A percentile compares a stretch with the other conserved stretches of the same genome.
These are phyloP conservation scores for Mycena maculata DNA, from an alignment of 768 basidiomycete species.

Conservation along the genomic window DNA sequence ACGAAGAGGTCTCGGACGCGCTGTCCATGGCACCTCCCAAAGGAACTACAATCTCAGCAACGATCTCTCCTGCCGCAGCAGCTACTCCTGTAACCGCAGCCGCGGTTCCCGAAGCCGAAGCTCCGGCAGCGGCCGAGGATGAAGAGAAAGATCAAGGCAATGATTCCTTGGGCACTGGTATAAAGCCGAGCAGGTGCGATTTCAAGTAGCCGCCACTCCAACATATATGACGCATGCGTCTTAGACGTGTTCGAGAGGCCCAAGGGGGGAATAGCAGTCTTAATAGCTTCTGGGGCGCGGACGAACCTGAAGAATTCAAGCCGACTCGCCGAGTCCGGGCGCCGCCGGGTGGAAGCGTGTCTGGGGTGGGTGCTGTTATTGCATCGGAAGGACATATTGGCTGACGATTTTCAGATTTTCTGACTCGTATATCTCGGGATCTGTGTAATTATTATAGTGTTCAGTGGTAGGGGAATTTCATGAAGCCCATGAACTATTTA, in stretches of 20 bases:
- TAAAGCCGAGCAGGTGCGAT: conserved; percentile 62
- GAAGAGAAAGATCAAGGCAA: conserved; percentile 38
- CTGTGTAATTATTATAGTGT: too few species aligned
- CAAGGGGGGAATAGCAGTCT: conserved; percentile 60
- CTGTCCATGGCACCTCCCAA: conserved; percentile 66
- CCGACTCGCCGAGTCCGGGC: conserved; percentile 82
- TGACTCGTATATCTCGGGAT: too few species aligned
- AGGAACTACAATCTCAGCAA: too few species aligned
- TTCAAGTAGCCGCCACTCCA: not conserved
- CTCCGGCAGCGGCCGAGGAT: conserved; percentile 30
- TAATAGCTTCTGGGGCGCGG: conserved; percentile 60
- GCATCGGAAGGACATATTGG: too few species aligned
- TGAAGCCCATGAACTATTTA: too few species aligned
- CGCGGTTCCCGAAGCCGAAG: conserved; percentile 1
- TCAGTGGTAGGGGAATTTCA: too few species aligned
- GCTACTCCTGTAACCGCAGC: conserved; percentile 3
- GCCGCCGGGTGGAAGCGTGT: too few species aligned
- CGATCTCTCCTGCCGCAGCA: too few species aligned
- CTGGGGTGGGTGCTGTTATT: too few species aligned
- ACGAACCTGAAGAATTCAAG: conserved; percentile 63
- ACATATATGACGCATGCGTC: not conserved
- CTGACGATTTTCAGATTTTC: too few species aligned
- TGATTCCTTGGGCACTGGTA: conserved; percentile 38
- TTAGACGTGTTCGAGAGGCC: conserved; percentile 56
- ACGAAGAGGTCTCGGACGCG: conserved; percentile 65